These are phyloP conservation scores for Pseudoperonospora humuli DNA, from an alignment of 352 stramenopile genomes.

Conservation along the genomic window DNA sequence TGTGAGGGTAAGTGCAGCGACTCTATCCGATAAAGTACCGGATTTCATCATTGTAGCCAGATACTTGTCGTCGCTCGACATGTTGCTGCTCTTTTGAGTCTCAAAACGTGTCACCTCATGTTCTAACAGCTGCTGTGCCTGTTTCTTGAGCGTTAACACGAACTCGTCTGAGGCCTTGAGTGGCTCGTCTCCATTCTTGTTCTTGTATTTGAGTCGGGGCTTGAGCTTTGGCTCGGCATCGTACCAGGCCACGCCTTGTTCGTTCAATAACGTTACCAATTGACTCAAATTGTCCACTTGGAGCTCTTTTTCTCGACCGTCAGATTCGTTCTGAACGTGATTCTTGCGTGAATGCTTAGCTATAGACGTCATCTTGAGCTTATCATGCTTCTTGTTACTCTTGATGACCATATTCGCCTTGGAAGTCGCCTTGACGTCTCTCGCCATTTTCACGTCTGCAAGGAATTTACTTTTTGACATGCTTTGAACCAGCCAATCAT, in stretches of 20 bases:
- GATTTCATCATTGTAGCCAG: conserved; percentile 82
- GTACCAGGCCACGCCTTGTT: conserved; percentile 34
- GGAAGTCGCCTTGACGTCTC: conserved; percentile 4
- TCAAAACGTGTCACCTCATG: conserved; percentile 52
- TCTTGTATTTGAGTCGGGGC: too few species aligned
- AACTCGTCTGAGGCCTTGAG: conserved; percentile 28
- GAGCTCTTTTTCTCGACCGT: background rate
- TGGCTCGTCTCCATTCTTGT: background rate
- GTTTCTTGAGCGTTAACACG: conserved; percentile 44
- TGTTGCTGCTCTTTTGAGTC: conserved; percentile 49
- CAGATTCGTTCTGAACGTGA: too few species aligned
- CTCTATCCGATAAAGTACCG: conserved; percentile 67
- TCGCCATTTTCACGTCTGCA: conserved; percentile 13
- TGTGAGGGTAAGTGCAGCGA: background rate
- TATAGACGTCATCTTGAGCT: conserved; percentile 1
- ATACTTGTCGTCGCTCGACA: conserved; percentile 85
- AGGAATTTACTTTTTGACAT: background rate
- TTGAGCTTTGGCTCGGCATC: conserved; percentile 23
- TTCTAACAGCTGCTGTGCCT: conserved; percentile 53
- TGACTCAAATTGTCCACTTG: conserved; percentile 16
- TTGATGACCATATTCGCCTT: background rate
- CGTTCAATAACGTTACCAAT: conserved; percentile 24
- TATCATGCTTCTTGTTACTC: background rate
- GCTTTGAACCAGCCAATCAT: conserved; percentile 18
- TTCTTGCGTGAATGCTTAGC: conserved; percentile 1